Conservation (phyloP, 2,329 filamentous ascomycete species). For the Fusarium sp. region DNA sequence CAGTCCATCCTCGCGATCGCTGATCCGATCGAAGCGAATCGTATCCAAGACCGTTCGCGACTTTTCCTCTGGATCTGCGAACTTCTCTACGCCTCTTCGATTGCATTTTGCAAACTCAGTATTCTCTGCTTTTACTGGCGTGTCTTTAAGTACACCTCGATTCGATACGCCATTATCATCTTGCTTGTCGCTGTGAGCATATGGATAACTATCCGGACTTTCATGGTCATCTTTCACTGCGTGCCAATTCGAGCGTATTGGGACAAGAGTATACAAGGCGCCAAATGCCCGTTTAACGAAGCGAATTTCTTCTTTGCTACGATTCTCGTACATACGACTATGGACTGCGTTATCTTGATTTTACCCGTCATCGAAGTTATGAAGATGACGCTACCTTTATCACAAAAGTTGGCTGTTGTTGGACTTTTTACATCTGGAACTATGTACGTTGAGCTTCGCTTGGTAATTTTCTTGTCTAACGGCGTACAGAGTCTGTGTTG, state of each 20-base stretch:
- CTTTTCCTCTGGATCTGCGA: conserved; percentile 28
- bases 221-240: conserved; percentile 48
- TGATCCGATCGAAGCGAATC: neutral
- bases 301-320: conserved; percentile 47
- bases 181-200: conserved; percentile 30
- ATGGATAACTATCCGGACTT: conserved; percentile 44
- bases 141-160: conserved; percentile 39
- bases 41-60: conserved; percentile 10
- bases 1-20: neutral
- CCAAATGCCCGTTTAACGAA: conserved; percentile 43
- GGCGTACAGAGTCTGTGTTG: conserved; percentile 13
- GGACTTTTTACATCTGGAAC: conserved; percentile 20
- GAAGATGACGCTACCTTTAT: conserved; percentile 9
- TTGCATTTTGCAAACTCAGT: conserved; percentile 42
- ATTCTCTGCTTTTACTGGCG: conserved; percentile 46
- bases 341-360: conserved; percentile 29
- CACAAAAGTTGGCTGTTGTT: conserved; percentile 19
- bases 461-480: accelerated
- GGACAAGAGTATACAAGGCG: conserved; percentile 39
- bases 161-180: conserved; percentile 40
- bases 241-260: conserved; percentile 47
- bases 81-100: conserved; percentile 39
- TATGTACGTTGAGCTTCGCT: neutral
- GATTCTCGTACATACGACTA: conserved; percentile 42
- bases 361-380: conserved; percentile 23